phyloP scores from a whole-genome alignment of 78 protist genomes.

The Dictyostelium purpureum region DNA sequence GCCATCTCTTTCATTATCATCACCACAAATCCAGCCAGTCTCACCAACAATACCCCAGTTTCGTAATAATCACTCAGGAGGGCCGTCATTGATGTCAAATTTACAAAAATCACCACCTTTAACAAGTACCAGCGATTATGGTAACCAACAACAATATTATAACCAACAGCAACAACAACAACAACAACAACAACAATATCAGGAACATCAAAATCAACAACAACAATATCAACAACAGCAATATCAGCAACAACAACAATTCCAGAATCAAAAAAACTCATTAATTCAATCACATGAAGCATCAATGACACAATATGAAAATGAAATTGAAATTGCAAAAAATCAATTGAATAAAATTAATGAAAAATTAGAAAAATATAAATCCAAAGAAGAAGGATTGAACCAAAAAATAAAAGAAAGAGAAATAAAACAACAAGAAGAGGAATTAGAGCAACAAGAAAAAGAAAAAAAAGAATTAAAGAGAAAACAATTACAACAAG shows the following conservation, averaged over 20 bases:
- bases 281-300: not conserved
- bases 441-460: not conserved
- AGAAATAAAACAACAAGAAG: not conserved
- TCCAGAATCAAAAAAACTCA: not conserved
- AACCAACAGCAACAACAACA: not conserved
- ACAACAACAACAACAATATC: not conserved
- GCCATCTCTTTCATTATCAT: not conserved
- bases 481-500: not conserved
- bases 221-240: not conserved
- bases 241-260: not conserved
- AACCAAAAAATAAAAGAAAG: not conserved
- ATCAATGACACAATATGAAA: not conserved
- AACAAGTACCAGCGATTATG: not conserved
- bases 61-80: no score
- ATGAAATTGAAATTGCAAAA: constrained; percentile 1
- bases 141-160: not conserved
- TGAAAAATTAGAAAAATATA: not conserved
- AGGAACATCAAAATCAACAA: not conserved
- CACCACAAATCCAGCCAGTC: not conserved
- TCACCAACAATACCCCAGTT: no score
- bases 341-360: not conserved
- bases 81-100: no score
- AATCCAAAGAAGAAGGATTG: not conserved
- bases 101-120: not conserved
- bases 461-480: not conserved